Evolutionary conservation across 148 eudicot genomes (phyloP).

Genomic region (Oxyria digyna): DNA sequence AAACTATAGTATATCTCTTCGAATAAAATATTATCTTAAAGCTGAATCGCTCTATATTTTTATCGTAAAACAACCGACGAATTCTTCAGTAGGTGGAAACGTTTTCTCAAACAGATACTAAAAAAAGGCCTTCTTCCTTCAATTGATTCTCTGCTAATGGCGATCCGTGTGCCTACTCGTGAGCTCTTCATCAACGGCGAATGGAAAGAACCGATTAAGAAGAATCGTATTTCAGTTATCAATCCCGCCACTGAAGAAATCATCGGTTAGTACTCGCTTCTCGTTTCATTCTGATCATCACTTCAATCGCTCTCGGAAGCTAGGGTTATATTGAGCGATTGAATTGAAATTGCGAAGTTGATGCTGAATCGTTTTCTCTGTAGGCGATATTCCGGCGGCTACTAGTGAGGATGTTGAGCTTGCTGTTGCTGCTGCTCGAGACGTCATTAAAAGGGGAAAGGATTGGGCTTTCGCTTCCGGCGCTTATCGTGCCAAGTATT

Average conservation of each 20-base stretch:
- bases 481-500: conserved; percentile 84
- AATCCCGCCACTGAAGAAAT: conserved; percentile 80
- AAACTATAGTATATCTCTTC: too few species aligned
- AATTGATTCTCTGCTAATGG: conserved; percentile 13
- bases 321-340: neutral
- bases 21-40: neutral
- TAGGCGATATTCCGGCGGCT: conserved; percentile 93
- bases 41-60: neutral
- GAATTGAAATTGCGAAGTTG: neutral
- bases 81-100: neutral
- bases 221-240: conserved; percentile 58
- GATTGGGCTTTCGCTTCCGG: conserved; percentile 86
- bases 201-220: conserved; percentile 62
- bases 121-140: too few species aligned
- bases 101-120: neutral
- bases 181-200: conserved; percentile 81
- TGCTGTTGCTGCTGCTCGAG: conserved; percentile 81
- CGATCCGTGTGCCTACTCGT: conserved; percentile 44
- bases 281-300: neutral
- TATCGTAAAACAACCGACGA: neutral
- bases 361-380: neutral
- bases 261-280: conserved; percentile 37
- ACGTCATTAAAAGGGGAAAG: conserved; percentile 46
- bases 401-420: conserved; percentile 82
- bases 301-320: neutral